Conservation (phyloP, 1,139 yeast genomes). For the Suhomyces choctaworum region DNA sequence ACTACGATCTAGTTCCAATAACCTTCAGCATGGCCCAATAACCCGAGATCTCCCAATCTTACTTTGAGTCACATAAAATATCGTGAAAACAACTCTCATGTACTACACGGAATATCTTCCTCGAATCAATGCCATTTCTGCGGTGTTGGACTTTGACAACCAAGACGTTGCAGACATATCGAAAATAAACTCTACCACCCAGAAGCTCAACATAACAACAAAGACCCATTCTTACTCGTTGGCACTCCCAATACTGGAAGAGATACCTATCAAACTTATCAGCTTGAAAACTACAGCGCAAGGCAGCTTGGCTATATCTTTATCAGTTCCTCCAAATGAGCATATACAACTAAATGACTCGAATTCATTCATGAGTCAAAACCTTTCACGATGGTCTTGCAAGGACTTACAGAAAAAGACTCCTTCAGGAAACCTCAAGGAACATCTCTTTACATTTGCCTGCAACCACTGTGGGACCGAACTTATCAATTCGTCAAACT, state of each 20-base stretch:
- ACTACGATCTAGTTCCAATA: too few relatives aligned
- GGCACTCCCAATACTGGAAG: constrained; percentile 10
- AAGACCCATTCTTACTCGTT: constrained; percentile 3
- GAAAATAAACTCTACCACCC: constrained; percentile 9
- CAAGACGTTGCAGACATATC: constrained; percentile 13
- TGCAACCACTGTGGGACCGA: constrained; percentile 34
- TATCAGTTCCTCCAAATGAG: constrained; percentile 1
- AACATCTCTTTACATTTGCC: constrained; percentile 32
- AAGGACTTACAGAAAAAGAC: constrained; percentile 37
- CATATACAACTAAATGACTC: constrained; percentile 9
- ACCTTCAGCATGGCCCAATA: too few relatives aligned
- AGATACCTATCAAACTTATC: constrained; percentile 11
- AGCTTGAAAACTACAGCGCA: constrained; percentile 10
- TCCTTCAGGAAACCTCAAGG: constrained; percentile 21
- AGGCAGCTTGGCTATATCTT: constrained; percentile 9
- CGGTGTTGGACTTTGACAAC: constrained; percentile 25
- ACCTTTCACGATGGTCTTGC: constrained; percentile 37
- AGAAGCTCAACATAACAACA: constrained; percentile 3
- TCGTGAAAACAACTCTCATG: too few relatives aligned
- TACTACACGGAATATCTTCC: constrained; percentile 43
- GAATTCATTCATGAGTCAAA: constrained; percentile 10
- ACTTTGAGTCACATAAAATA: too few relatives aligned
- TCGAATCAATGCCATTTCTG: constrained; percentile 34
- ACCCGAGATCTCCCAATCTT: too few relatives aligned
- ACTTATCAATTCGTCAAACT: constrained; percentile 30